A percentile compares a stretch with the other conserved stretches of the same genome.
These are phyloP conservation scores for Aspergillus fumigatiaffinis DNA, from an alignment of 2,329 filamentous ascomycete species.

Conservation along the genomic window DNA sequence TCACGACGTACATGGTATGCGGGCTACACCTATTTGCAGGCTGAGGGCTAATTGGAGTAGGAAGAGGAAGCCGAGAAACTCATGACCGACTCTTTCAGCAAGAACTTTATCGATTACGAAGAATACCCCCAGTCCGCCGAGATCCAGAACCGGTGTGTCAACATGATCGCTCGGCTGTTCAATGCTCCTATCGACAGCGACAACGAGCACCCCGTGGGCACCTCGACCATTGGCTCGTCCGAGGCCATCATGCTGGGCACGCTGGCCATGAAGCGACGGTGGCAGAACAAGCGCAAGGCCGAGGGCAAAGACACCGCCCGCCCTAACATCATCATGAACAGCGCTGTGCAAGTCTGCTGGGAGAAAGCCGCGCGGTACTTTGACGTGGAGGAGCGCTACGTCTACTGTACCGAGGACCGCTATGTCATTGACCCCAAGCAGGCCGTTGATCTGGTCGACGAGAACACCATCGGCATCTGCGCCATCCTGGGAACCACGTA, in stretches of 20 bases:
- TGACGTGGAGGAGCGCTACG: conserved; percentile 84
- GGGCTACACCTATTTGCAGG: background rate
- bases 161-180: conserved; percentile 87
- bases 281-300: conserved; percentile 81
- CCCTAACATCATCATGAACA: conserved; percentile 94
- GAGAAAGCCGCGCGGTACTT: conserved; percentile 89
- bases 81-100: conserved; percentile 87
- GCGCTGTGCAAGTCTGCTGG: conserved; percentile 95
- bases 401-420: conserved; percentile 58
- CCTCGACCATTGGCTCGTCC: conserved; percentile 82
- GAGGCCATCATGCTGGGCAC: conserved; percentile 57
- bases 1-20: conserved; percentile 89
- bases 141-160: conserved; percentile 88
- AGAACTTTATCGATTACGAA: conserved; percentile 93
- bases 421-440: conserved; percentile 63
- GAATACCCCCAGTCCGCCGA: conserved; percentile 78
- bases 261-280: conserved; percentile 91
- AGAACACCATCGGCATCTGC: conserved; percentile 85
- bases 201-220: conserved; percentile 69
- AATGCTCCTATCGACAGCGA: conserved; percentile 62
- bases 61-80: conserved; percentile 95
- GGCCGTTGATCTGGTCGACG: conserved; percentile 59
- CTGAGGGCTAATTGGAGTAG: conserved; percentile 37
- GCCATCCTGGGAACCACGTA: conserved; percentile 89
- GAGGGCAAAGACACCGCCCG: conserved; percentile 74